phyloP scores from a whole-genome alignment of 177 flowering plant species.

The Vitis hybrid region DNA sequence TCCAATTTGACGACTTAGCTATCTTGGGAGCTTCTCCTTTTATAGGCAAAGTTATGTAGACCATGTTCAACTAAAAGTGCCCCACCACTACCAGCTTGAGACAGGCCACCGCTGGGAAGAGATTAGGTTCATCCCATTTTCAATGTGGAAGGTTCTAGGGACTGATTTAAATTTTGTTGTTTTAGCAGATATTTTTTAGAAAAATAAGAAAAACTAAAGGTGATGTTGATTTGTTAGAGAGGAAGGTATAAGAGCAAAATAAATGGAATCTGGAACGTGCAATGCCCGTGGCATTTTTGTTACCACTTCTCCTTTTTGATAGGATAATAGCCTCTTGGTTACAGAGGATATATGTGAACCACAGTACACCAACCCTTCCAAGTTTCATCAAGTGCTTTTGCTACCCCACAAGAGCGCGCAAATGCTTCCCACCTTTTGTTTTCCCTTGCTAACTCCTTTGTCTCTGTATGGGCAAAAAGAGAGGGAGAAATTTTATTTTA shows the following conservation, averaged over 20 bases:
- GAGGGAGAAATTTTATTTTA: neutral
- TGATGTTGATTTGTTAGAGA: conserved; percentile 31
- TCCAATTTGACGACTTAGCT: conserved; percentile 15
- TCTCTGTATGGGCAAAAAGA: conserved; percentile 8
- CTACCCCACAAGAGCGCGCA: conserved; percentile 41
- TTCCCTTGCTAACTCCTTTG: conserved; percentile 2
- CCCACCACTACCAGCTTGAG: conserved; percentile 33
- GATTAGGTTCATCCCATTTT: conserved; percentile 37
- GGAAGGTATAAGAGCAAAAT: conserved; percentile 7
- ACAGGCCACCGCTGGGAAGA: conserved; percentile 27
- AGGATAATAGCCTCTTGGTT: conserved; percentile 18
- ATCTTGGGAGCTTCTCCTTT: conserved; percentile 24
- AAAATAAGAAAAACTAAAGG: conserved; percentile 13
- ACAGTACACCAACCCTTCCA: conserved; percentile 8
- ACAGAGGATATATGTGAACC: conserved; percentile 22
- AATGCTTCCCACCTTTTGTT: conserved; percentile 12
- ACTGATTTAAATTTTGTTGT: conserved; percentile 5
- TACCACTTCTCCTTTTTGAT: neutral
- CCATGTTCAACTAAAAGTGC: conserved; percentile 18
- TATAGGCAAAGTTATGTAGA: conserved; percentile 31
- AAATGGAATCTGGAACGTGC: conserved; percentile 41
- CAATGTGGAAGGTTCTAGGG: conserved; percentile 29
- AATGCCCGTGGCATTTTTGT: conserved; percentile 20
- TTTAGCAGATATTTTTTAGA: neutral
- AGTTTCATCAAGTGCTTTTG: conserved; percentile 40